These are phyloP conservation scores for Tetradesmus obliquus DNA, from an alignment of 139 green algal genomes.

Conservation along the genomic window DNA sequence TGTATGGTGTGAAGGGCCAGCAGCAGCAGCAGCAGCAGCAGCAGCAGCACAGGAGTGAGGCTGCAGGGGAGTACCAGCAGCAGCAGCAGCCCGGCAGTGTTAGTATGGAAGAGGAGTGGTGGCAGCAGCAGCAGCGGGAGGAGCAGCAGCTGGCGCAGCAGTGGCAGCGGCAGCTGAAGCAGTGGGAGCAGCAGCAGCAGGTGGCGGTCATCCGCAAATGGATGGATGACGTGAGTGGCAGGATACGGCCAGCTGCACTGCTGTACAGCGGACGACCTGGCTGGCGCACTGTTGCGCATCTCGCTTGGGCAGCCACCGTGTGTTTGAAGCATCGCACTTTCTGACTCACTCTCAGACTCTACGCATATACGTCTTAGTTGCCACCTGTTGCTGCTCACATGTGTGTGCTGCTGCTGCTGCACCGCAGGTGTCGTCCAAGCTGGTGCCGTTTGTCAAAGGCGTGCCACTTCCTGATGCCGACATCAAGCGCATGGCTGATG, in stretches of 20 bases:
- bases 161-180: slow-evolving; percentile 23
- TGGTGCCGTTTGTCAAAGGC: slow-evolving; percentile 27
- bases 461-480: slow-evolving; percentile 22
- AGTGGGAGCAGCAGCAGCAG: slow-evolving; percentile 9
- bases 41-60: background rate
- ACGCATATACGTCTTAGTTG: background rate
- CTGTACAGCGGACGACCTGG: too few relatives aligned
- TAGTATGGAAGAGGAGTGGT: slow-evolving; percentile 1
- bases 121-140: slow-evolving; percentile 35
- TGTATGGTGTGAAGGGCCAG: slow-evolving; percentile 11
- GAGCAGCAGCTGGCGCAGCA: slow-evolving; percentile 11
- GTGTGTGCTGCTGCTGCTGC: too few relatives aligned
- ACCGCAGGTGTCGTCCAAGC: background rate
- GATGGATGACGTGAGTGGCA: slow-evolving; percentile 39
- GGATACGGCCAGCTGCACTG: too few relatives aligned
- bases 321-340: too few relatives aligned
- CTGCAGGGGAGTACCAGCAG: background rate
- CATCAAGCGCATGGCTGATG: slow-evolving; percentile 15
- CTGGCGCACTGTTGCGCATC: too few relatives aligned
- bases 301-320: too few relatives aligned
- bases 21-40: background rate
- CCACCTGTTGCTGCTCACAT: background rate
- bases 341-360: too few relatives aligned
- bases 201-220: slow-evolving; percentile 24
- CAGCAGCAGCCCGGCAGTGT: background rate